These are phyloP conservation scores for Monilinia laxa DNA, from an alignment of 2,329 filamentous ascomycete species.

Conservation along the genomic window DNA sequence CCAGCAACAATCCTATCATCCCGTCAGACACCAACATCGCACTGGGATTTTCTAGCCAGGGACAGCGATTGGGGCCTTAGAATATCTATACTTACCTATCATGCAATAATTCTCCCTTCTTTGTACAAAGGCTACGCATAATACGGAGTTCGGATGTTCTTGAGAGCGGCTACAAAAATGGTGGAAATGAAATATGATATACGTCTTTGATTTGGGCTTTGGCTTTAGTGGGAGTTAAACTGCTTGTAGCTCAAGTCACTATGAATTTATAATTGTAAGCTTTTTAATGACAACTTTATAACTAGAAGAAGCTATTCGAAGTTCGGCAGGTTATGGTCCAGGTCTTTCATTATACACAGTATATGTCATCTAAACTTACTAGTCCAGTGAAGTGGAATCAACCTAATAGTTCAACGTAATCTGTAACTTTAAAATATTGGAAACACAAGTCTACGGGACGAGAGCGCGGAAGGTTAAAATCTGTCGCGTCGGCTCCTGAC, in stretches of 20 bases:
- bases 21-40: constrained; percentile 44
- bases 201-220: constrained; percentile 9
- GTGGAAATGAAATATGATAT: constrained; percentile 14
- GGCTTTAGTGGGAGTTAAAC: not conserved
- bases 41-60: constrained; percentile 58
- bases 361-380: not conserved
- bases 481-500: constrained; percentile 22
- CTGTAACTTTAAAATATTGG: not conserved
- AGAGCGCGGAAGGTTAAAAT: not conserved
- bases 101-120: constrained; percentile 2
- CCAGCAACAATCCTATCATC: constrained; percentile 44
- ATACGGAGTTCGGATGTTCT: constrained; percentile 18
- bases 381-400: not conserved
- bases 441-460: not conserved
- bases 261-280: constrained; percentile 15
- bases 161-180: constrained; percentile 15
- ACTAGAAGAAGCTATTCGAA: constrained; percentile 6
- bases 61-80: constrained; percentile 70
- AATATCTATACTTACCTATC: constrained; percentile 2
- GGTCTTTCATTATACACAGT: not conserved
- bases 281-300: constrained; percentile 19
- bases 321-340: not conserved
- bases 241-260: constrained; percentile 4
- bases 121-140: constrained; percentile 21
- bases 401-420: not conserved